Percentiles rank a stretch among this genome's conserved stretches.
Evolutionary conservation across 1,284 basidiomycete species (phyloP).

Genomic region (Moesziomyces antarcticus): DNA sequence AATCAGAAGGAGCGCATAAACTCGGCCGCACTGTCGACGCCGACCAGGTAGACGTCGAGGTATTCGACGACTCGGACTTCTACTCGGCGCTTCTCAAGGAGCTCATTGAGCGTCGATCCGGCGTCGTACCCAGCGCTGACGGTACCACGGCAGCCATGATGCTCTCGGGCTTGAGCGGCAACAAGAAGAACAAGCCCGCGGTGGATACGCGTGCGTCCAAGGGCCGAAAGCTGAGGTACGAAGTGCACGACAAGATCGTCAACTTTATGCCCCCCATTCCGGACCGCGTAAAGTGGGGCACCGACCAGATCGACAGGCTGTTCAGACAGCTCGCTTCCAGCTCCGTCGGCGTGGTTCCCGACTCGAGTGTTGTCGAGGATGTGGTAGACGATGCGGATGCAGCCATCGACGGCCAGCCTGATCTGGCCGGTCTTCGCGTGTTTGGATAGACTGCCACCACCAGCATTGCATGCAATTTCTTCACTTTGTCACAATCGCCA

Average conservation of each 20-base stretch:
- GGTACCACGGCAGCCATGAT: conserved; percentile 33
- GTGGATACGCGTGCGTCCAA: conserved; percentile 64
- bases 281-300: conserved; percentile 46
- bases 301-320: conserved; percentile 58
- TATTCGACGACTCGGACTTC: conserved; percentile 67
- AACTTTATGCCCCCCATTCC: conserved; percentile 66
- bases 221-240: conserved; percentile 63
- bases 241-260: conserved; percentile 63
- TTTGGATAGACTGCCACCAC: conserved; percentile 19
- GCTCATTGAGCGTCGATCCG: conserved; percentile 58
- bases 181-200: conserved; percentile 47
- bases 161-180: conserved; percentile 13
- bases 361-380: conserved; percentile 7
- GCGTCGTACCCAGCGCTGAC: conserved; percentile 1
- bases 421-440: conserved; percentile 36
- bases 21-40: conserved; percentile 6
- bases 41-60: conserved; percentile 39
- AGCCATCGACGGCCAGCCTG: conserved; percentile 13
- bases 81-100: conserved; percentile 63
- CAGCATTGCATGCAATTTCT: neutral
- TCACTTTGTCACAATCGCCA: neutral
- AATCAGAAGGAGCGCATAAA: conserved; percentile 21
- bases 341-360: conserved; percentile 10
- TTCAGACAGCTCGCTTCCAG: conserved; percentile 53
- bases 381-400: conserved; percentile 9